Base-by-base conservation (phyloP, 2,329 filamentous ascomycete genomes). In the Penicillium griseofulvum region DNA sequence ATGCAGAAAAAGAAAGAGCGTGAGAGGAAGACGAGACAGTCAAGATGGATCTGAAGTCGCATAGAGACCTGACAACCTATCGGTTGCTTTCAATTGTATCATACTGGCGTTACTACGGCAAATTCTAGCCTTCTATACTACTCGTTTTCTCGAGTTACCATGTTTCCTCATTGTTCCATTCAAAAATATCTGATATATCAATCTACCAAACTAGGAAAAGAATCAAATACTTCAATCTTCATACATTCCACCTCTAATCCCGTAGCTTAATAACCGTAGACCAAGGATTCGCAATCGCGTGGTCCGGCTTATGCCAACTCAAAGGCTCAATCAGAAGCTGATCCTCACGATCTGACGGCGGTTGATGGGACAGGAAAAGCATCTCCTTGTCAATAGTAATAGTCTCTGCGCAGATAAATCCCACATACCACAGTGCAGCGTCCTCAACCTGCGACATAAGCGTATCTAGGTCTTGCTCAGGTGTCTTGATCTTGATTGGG, bases 1-100 rank as follows among this genome's bases (percentile, higher is more conserved):
- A 38, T 49, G 9, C 60, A 60, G 42, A 57, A 61, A 33, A 61
- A 22, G 51, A 56, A 43, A 17, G 59, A 62, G 44, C 54, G 56
- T 22, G 46, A 58, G 37, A 52, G 44, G 17, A 59, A 58, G 49
- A 49, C 56, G n/a, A 54, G 58, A 24, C 53, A 62, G 39, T 56
- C 55, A 14, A 54, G 49, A 24, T 64, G 62, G 62, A 24, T 45
- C 29, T 63, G n/a, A 54, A 55, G 2, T 38, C 52, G 39, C 19
- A 31, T 24, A 26, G 3, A 43, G 16, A 31, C 11, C 19, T 19
- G 9, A 14, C 24, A 3, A 31, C 16, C 36, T 26, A 16, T 34
- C 7, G 17, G 1, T 33, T n/a, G 6, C 12, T 34, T 10, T 16
- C 12, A 44, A 22, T 33, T 52, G 49, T 52, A 52, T 39, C 12